Evolutionary conservation across 1,284 basidiomycete species (phyloP).

Genomic region (Hortiboletus rubellus): DNA sequence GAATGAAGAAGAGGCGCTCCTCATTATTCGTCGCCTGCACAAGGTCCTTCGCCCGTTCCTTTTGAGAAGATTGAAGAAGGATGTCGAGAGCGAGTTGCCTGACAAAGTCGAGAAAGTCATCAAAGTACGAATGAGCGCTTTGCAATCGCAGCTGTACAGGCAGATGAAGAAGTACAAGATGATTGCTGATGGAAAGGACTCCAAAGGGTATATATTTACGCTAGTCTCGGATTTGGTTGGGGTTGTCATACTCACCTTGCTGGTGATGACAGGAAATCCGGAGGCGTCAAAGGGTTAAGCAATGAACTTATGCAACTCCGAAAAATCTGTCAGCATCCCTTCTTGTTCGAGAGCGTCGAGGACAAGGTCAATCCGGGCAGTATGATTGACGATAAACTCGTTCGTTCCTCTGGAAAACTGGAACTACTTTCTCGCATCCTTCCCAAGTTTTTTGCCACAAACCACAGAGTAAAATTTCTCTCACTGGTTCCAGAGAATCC

Average conservation of each 20-base stretch:
- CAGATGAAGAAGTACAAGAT: conserved; percentile 98
- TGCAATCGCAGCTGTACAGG: conserved; percentile 95
- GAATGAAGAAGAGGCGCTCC: conserved; percentile 99
- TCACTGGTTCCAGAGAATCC: neutral
- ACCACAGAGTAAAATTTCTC: conserved; percentile 72
- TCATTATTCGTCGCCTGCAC: conserved; percentile 97
- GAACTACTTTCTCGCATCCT: conserved; percentile 93
- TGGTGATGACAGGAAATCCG: conserved; percentile 53
- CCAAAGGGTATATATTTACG: conserved; percentile 53
- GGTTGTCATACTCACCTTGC: conserved; percentile 6
- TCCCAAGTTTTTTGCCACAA: conserved; percentile 92
- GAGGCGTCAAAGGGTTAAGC: conserved; percentile 83
- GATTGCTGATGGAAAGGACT: conserved; percentile 86
- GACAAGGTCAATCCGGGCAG: conserved; percentile 85
- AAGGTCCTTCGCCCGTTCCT: conserved; percentile 99
- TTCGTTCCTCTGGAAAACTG: conserved; percentile 91
- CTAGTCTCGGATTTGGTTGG: neutral
- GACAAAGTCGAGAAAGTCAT: conserved; percentile 99
- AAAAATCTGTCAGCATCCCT: conserved; percentile 99
- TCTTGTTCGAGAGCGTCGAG: conserved; percentile 95
- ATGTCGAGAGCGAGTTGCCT: conserved; percentile 96
- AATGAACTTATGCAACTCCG: conserved; percentile 99
- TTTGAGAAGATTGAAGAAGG: conserved; percentile 95
- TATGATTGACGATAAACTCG: conserved; percentile 82
- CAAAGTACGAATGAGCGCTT: conserved; percentile 94